Evolutionary conservation across 176 grass and related monocot species (phyloP).

Genomic region (Cenchrus fungigraminus): DNA sequence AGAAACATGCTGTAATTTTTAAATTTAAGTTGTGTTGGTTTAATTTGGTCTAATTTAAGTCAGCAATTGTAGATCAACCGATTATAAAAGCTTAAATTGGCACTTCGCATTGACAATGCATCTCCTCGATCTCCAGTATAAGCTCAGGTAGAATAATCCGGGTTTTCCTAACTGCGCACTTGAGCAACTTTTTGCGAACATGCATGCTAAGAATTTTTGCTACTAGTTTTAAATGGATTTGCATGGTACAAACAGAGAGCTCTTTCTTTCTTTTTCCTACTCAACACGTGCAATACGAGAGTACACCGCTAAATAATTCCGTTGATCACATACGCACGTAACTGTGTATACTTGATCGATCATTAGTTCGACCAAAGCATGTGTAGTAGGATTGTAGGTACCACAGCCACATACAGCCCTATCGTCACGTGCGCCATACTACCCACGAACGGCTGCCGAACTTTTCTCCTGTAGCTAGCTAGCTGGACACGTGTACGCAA

Average conservation of each 20-base stretch:
- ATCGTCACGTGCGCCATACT: not conserved
- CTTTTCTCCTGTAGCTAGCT: not conserved
- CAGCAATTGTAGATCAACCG: too few species aligned
- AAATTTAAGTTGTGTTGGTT: too few species aligned
- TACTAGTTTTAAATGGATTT: not conserved
- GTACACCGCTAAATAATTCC: not conserved
- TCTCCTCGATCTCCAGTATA: too few species aligned
- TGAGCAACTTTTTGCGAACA: too few species aligned
- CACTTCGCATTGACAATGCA: too few species aligned
- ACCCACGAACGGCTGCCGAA: constrained; percentile 35
- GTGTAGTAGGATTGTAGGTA: not conserved
- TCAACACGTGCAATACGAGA: constrained; percentile 29
- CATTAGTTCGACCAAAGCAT: not conserved
- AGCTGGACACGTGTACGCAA: not conserved
- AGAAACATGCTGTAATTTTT: too few species aligned
- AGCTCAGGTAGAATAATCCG: too few species aligned
- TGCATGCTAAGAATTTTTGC: not conserved
- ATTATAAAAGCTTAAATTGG: too few species aligned
- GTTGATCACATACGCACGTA: constrained; percentile 3
- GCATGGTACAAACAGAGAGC: not conserved
- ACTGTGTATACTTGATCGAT: not conserved
- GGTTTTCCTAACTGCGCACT: too few species aligned
- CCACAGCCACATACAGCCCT: not conserved
- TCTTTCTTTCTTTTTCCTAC: not conserved
- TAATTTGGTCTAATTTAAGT: too few species aligned